Conservation (phyloP, 441 rosid genomes). For the Hura crepitans region DNA sequence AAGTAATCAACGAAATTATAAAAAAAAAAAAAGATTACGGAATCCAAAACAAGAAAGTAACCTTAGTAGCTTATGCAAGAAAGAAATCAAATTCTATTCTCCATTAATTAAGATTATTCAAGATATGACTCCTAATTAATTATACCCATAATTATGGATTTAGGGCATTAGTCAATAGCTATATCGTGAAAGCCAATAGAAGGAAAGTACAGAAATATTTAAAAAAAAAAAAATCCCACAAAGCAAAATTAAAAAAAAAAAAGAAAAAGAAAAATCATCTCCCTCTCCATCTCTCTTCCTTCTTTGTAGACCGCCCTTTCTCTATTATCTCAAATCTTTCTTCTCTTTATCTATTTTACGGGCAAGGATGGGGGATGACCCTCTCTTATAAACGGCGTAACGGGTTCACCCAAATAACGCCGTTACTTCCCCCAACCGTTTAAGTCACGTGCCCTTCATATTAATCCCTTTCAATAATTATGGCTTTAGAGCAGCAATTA, state of each 20-base stretch:
- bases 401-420: slow-evolving; percentile 41
- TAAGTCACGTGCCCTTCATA: slow-evolving; percentile 32
- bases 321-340: slow-evolving; percentile 19
- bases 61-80: slow-evolving; percentile 2
- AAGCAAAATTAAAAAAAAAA: background rate
- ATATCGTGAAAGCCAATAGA: slow-evolving; percentile 1
- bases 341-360: slow-evolving; percentile 2
- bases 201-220: no score
- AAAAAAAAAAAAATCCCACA: background rate
- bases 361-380: slow-evolving; percentile 3
- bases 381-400: slow-evolving; percentile 46
- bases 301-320: background rate
- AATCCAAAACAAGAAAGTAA: slow-evolving; percentile 22
- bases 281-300: background rate
- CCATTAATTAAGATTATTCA: slow-evolving; percentile 15
- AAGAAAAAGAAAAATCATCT: background rate
- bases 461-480: slow-evolving; percentile 22
- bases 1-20: background rate
- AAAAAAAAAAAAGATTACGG: slow-evolving; percentile 13
- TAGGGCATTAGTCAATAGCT: slow-evolving; percentile 25
- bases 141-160: slow-evolving; percentile 18
- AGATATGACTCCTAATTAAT: slow-evolving; percentile 13
- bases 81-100: slow-evolving; percentile 17
- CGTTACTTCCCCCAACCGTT: slow-evolving; percentile 44
- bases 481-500: slow-evolving; percentile 53